A percentile compares a stretch with the other conserved stretches of the same genome.
Evolutionary conservation across 768 basidiomycete genomes (phyloP).

Genomic region (Lepiota brunneoincarnata): DNA sequence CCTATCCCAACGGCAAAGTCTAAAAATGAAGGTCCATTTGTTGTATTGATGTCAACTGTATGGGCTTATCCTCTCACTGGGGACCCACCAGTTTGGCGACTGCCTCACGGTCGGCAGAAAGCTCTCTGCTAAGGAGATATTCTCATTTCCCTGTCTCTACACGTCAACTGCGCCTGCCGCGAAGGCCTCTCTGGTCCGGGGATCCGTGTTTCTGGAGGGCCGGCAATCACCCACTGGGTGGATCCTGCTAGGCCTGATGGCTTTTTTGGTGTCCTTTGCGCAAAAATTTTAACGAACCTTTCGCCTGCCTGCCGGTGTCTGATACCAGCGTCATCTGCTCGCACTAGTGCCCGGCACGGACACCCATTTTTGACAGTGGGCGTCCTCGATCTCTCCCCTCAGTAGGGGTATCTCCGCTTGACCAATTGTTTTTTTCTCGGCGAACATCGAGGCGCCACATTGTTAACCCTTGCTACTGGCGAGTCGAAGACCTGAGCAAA

Average conservation of each 20-base stretch:
- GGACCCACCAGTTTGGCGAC: conserved; percentile 5
- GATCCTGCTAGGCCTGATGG: not conserved
- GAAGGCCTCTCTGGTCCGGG: not conserved
- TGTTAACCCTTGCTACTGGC: no score
- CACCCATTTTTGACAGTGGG: no score
- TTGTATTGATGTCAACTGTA: not conserved
- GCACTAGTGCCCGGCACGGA: no score
- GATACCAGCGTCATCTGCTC: no score
- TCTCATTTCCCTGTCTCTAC: not conserved
- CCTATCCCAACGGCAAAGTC: conserved; percentile 1
- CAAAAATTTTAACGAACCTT: no score
- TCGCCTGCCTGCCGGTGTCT: no score
- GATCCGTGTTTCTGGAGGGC: not conserved
- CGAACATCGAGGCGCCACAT: no score
- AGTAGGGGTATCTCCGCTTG: no score
- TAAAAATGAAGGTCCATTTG: not conserved
- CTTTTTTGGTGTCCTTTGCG: no score
- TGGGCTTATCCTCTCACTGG: conserved; percentile 1
- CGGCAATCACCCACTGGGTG: not conserved
- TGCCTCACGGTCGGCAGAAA: not conserved
- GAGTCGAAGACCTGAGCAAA: no score
- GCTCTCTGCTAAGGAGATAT: not conserved
- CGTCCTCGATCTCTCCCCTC: no score
- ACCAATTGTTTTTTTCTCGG: no score
- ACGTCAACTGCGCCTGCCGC: not conserved